Percentiles rank a stretch among this genome's conserved stretches.
Conservation (phyloP, 805 yeast species). For the Pichia nakasei region DNA sequence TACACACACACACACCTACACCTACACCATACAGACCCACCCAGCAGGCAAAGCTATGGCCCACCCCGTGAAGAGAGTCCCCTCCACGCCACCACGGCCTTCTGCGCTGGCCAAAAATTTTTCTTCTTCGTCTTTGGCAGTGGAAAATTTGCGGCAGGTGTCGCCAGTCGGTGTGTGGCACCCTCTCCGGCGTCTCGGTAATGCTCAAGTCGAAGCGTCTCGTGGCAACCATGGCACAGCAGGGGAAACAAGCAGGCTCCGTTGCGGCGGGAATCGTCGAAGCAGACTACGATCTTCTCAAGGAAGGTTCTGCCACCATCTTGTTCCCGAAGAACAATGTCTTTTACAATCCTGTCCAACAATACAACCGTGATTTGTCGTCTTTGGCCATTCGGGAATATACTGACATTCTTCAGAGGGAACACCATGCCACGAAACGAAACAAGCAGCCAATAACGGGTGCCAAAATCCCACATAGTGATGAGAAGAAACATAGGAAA, state of each 20-base stretch:
- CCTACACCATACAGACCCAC: no score
- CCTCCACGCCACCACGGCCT: no score
- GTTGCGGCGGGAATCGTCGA: neutral
- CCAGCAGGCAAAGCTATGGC: no score
- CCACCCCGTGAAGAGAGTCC: no score
- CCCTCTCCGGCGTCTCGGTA: neutral
- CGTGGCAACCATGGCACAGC: neutral
- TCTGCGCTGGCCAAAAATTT: no score
- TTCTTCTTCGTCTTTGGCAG: no score
- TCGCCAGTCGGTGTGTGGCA: no score
- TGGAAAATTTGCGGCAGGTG: neutral
- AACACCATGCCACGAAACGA: conserved; percentile 25
- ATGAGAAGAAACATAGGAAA: conserved; percentile 6
- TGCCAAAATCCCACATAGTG: conserved; percentile 12
- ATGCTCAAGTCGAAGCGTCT: neutral
- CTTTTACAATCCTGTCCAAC: conserved; percentile 94
- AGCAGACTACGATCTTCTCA: conserved; percentile 25
- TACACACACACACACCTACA: no score
- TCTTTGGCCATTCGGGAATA: conserved; percentile 82
- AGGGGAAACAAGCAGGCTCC: neutral
- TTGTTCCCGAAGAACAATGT: conserved; percentile 81
- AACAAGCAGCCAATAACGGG: conserved; percentile 16
- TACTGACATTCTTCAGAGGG: conserved; percentile 48
- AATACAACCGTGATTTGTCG: conserved; percentile 88
- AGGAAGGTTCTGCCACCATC: conserved; percentile 80